Base-by-base conservation (phyloP, 129 eudicot species). In the Artemisia tridentata region DNA sequence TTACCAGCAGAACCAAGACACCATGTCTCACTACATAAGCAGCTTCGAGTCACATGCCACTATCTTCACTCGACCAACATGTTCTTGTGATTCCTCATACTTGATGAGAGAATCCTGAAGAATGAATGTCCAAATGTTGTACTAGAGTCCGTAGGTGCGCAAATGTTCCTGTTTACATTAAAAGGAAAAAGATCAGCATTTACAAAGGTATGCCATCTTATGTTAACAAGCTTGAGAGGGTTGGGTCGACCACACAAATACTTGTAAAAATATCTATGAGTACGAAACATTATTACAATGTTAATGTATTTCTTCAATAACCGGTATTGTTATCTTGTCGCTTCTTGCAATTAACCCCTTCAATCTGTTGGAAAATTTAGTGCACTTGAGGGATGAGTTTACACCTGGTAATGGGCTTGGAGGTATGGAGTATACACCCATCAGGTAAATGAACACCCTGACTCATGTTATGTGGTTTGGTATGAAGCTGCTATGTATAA, bases 71-170 rank as follows among this genome's bases (percentile, higher is more conserved):
- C 88, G 85, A 3, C 85, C 80, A 47, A 89, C 96, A 67, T 79
- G 83, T 69, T 88, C 96, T 31, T 81, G 88, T 73, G 65, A 61
- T 56, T 89, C 96, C 45, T 92, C 98, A 20, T 81, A 84, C 81
- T 92, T 92, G 80, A 92, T 86, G 38, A 71, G 59, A 38, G 86
- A 95, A 74, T 92, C 87, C 65, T 84, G 95, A 15, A 92, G 78
- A 71, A 89, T 89, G 88, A 92, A 92, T 11, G 96, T 92, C 98
- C 96, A 92, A 10, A 92, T 96, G 43, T 92, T 88, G 88, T 92
- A 95, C 75, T 91, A 92, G 85, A 92, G 89, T 73, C 98, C 83
- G 84, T 92, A 92, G 5, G 96, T 92, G 78, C 86, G 98, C 70
- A 92, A 91, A 81, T 89, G 96, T 61, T 95, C 98, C 98, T 92